Conservation (phyloP, 2,329 filamentous ascomycete species). For the Colletotrichum gloeosporioides region DNA sequence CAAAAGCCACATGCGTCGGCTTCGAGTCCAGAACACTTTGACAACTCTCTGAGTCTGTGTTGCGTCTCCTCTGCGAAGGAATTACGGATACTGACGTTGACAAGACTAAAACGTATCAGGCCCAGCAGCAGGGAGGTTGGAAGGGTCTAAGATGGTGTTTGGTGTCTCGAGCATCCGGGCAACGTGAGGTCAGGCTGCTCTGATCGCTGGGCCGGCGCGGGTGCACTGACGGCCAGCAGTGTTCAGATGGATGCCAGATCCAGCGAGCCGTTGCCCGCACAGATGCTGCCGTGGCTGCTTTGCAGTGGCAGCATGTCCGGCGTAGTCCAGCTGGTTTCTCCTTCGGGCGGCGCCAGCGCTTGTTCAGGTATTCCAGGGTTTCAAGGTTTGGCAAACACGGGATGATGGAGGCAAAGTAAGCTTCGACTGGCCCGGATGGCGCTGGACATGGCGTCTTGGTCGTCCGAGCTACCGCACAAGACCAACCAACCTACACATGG, state of each 20-base stretch:
- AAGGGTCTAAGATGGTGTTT: background rate
- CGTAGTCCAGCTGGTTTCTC: background rate
- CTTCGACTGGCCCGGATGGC: background rate
- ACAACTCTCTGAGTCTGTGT: background rate
- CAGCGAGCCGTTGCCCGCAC: background rate
- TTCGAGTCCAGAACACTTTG: background rate
- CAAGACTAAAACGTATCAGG: background rate
- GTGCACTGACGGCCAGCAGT: background rate
- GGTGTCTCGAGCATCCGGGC: background rate
- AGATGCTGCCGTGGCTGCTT: background rate
- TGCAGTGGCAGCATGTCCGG: background rate
- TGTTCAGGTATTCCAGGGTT: background rate
- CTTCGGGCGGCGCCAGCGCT: background rate
- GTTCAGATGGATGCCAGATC: slow-evolving; percentile 5
- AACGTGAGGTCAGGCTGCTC: background rate
- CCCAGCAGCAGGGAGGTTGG: slow-evolving; percentile 2
- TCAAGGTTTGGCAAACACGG: background rate
- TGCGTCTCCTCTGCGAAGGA: background rate
- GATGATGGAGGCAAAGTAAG: background rate
- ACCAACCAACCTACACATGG: background rate
- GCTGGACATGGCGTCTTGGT: background rate
- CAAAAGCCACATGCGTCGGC: background rate
- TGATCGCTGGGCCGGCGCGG: background rate
- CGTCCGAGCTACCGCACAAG: background rate
- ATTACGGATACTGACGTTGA: background rate